Base-by-base conservation (phyloP, 1,139 yeast species). In the Dujonia santamariae region DNA sequence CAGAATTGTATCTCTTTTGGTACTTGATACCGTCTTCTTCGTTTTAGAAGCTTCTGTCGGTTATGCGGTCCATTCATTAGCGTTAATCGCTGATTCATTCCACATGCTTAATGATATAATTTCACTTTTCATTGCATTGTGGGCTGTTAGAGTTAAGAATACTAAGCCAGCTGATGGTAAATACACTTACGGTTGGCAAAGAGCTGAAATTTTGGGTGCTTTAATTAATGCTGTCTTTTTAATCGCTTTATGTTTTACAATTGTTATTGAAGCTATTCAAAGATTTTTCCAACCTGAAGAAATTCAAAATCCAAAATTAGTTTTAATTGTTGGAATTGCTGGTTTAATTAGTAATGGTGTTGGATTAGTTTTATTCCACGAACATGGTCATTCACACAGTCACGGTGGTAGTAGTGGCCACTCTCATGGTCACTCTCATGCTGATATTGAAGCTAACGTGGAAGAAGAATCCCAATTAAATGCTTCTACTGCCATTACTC, bases 61-160 rank as follows among this genome's bases (percentile, higher is more conserved):
- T 7, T 90, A 88, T 58, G 72, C 88, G 16, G 96, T 88, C 23
- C 94, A 90, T 56, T 90, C 97, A 2, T 70, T 90, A 51, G 97
- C 97, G 0, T 71, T 90, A 37, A 80, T 90, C 42, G 97, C 97
- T 2, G 98, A 94, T 56, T 84, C 97, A 1, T 92, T 92, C 72
- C 98, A 92, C 59, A 92, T 92, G 97, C 70, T 92, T 45, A 92
- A 92, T 61, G 98, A 92, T 61, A 86, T 92, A 39, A 80, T 92
- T 39, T 87, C 97, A 1, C 67, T 92, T 31, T 48, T 90, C 17
- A 92, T 92, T 37, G 98, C 98, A 0, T 67, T 90, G 25, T 92
- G 97, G 97, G 98, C 98, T 0, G 97, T 92, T 18, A 75, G 77
- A 44, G 96, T 88, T 17, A 88, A 96, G 39, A 84, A 84, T 51